These are phyloP conservation scores for Aspergillus tanneri DNA, from an alignment of 2,329 filamentous ascomycete genomes.

Conservation along the genomic window DNA sequence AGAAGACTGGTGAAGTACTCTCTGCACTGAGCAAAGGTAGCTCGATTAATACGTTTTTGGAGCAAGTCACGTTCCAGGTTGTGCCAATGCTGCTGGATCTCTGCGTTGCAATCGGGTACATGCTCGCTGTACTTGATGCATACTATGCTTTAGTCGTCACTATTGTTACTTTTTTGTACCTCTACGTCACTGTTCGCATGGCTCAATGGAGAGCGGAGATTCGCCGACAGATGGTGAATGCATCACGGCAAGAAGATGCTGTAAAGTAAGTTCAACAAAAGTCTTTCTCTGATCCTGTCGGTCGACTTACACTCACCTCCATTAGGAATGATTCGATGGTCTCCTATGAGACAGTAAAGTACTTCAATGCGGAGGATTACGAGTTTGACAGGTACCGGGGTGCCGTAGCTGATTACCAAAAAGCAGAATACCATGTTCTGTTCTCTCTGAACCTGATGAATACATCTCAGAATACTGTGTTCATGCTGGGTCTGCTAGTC, in stretches of 20 bases:
- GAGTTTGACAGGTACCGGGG: conserved; percentile 72
- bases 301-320: background rate
- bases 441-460: conserved; percentile 78
- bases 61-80: conserved; percentile 94
- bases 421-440: conserved; percentile 72
- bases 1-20: conserved; percentile 92
- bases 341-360: conserved; percentile 95
- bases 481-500: conserved; percentile 72
- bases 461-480: conserved; percentile 75
- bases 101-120: conserved; percentile 78
- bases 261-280: conserved; percentile 66
- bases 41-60: conserved; percentile 93
- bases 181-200: conserved; percentile 95
- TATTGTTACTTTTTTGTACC: conserved; percentile 91
- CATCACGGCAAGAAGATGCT: conserved; percentile 89
- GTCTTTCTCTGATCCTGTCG: background rate
- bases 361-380: conserved; percentile 81
- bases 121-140: conserved; percentile 74
- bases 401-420: conserved; percentile 70
- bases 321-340: conserved; percentile 87
- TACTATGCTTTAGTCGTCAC: conserved; percentile 88
- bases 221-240: conserved; percentile 89
- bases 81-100: conserved; percentile 93
- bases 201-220: conserved; percentile 90
- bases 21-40: conserved; percentile 95